Percentiles rank a stretch among this genome's conserved stretches.
These are phyloP conservation scores for Trametes cinnabarina DNA, from an alignment of 768 basidiomycete genomes.

Conservation along the genomic window DNA sequence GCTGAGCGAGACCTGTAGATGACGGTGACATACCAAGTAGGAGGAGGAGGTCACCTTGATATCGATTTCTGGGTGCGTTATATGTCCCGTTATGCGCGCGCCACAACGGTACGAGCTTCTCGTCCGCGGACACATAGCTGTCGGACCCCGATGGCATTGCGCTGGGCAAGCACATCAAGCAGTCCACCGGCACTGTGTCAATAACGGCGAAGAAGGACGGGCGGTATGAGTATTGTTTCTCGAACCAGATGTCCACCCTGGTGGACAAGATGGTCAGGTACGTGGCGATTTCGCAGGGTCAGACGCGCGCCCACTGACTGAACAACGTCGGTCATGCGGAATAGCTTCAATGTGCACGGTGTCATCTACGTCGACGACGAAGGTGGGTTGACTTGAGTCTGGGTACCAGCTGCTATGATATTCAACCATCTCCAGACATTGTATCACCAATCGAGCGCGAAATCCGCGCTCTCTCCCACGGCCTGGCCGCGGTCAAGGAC, in stretches of 20 bases:
- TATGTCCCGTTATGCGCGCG: neutral
- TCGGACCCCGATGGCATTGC: constrained; percentile 68
- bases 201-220: constrained; percentile 89
- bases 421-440: constrained; percentile 47
- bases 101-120: constrained; percentile 15
- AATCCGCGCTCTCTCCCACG: constrained; percentile 80
- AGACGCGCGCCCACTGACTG: constrained; percentile 96
- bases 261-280: constrained; percentile 95
- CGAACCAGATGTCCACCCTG: constrained; percentile 96
- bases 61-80: constrained; percentile 90
- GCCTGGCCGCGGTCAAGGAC: constrained; percentile 88
- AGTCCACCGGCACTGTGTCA: constrained; percentile 85
- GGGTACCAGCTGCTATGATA: neutral
- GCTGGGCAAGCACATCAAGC: constrained; percentile 77
- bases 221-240: constrained; percentile 94
- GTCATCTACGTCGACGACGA: constrained; percentile 92
- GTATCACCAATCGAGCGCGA: constrained; percentile 97
- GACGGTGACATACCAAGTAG: constrained; percentile 99
- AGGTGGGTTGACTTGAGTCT: constrained; percentile 44
- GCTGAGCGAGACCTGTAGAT: constrained; percentile 52
- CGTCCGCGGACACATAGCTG: constrained; percentile 48
- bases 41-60: constrained; percentile 93
- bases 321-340: constrained; percentile 40
- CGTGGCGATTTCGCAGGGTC: constrained; percentile 45
- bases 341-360: constrained; percentile 91